Conservation (phyloP, 2,329 filamentous ascomycete genomes). For the Botrytis fragariae region DNA sequence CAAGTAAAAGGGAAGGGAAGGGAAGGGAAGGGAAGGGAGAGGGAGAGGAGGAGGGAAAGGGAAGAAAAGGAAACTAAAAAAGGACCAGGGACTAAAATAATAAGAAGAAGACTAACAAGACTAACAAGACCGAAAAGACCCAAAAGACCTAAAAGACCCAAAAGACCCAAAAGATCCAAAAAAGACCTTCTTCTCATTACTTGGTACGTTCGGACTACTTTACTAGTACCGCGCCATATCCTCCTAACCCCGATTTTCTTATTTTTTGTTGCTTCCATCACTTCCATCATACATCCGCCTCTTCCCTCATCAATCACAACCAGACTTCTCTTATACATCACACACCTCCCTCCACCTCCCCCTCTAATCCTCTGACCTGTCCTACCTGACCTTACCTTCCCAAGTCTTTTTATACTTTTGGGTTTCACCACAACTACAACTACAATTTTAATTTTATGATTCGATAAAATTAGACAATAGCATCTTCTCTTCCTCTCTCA, state of each 20-base stretch:
- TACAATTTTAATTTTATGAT: slow-evolving; percentile 10
- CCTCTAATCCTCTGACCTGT: neutral
- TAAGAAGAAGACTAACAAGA: neutral
- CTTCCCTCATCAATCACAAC: neutral
- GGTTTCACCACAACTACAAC: neutral
- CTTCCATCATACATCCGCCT: neutral
- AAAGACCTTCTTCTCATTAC: neutral
- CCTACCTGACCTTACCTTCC: neutral
- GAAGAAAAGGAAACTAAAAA: neutral
- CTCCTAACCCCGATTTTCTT: neutral
- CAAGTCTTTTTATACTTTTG: neutral
- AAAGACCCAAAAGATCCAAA: neutral
- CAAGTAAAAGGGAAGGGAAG: neutral
- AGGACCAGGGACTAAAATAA: neutral
- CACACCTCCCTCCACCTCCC: neutral
- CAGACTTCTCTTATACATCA: neutral
- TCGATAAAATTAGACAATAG: slow-evolving; percentile 1
- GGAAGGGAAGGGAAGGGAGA: neutral
- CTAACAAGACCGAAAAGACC: neutral
- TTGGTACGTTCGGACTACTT: neutral
- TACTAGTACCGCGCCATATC: neutral
- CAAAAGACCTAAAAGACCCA: too few relatives aligned
- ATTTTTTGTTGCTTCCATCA: neutral
- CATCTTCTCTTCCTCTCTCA: neutral
- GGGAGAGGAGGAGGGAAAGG: rapidly evolving